Percentiles rank a stretch among this genome's conserved stretches.
Conservation (phyloP, 2,329 filamentous ascomycete species). For the Claviceps capensis region DNA sequence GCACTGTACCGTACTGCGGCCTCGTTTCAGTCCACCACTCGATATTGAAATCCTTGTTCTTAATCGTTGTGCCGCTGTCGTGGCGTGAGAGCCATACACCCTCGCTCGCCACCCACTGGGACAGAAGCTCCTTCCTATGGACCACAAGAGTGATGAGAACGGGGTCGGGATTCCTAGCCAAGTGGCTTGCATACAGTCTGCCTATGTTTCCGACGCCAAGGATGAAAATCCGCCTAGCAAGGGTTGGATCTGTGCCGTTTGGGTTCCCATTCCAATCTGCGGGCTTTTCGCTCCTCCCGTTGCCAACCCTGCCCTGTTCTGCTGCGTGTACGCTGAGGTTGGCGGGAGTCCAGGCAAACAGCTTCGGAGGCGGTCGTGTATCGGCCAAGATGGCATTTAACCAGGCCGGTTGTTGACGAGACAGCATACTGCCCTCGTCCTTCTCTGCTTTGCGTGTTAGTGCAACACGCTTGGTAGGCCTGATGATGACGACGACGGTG, state of each 20-base stretch:
- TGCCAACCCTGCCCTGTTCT: neutral
- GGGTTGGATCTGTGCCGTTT: constrained; percentile 4
- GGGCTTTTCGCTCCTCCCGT: neutral
- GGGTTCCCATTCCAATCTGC: neutral
- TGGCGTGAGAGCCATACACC: constrained; percentile 29
- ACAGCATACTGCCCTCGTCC: neutral
- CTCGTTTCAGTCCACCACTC: constrained; percentile 40
- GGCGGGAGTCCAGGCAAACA: constrained; percentile 23
- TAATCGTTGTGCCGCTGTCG: constrained; percentile 18
- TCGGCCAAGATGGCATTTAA: constrained; percentile 17
- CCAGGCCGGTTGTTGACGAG: constrained; percentile 14
- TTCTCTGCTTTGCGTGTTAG: neutral
- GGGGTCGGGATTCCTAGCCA: constrained; percentile 43
- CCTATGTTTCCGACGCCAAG: constrained; percentile 74
- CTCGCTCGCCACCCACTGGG: constrained; percentile 29
- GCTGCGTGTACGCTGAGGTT: constrained; percentile 13
- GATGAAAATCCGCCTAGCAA: constrained; percentile 51
- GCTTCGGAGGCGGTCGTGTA: constrained; percentile 15
- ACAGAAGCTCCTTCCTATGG: constrained; percentile 40
- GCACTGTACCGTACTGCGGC: constrained; percentile 21
- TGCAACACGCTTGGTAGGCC: neutral
- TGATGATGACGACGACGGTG: neutral
- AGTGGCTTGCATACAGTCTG: constrained; percentile 59
- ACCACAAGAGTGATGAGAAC: constrained; percentile 74
- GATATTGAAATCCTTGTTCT: constrained; percentile 29